phyloP scores from a whole-genome alignment of 169 alveolate genomes.

The Besnoitia besnoiti region DNA sequence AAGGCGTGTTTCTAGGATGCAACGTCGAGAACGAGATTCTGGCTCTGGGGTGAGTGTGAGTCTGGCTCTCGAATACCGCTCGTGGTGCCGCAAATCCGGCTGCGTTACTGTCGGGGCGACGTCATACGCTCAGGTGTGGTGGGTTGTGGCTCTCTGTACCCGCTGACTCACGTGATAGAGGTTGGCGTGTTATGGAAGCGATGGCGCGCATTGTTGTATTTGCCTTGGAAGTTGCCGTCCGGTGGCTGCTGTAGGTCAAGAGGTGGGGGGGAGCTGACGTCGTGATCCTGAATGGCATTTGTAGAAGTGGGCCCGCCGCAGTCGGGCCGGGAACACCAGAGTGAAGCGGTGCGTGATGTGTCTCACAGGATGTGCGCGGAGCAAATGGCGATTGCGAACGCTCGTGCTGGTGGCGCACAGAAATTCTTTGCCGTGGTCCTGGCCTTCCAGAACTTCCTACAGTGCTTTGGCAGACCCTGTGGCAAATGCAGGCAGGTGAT shows the following conservation, averaged over 20 bases:
- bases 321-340: not conserved
- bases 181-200: too few species aligned
- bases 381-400: slow-evolving; percentile 18
- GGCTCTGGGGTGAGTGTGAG: not conserved
- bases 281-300: not conserved
- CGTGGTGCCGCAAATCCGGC: too few species aligned
- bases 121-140: too few species aligned
- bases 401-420: not conserved
- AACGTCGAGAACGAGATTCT: slow-evolving; percentile 17
- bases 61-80: too few species aligned
- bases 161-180: too few species aligned
- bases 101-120: too few species aligned
- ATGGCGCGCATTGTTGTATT: too few species aligned
- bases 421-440: not conserved
- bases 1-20: slow-evolving; percentile 19
- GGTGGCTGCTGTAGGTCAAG: too few species aligned
- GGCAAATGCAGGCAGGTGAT: slow-evolving; percentile 30
- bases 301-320: not conserved
- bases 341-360: not conserved
- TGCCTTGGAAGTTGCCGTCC: too few species aligned
- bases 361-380: slow-evolving; percentile 28
- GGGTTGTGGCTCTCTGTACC: too few species aligned
- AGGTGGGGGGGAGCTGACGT: not conserved
- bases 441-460: not conserved
- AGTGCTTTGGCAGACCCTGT: slow-evolving; percentile 27